phyloP scores from a whole-genome alignment of 805 yeast genomes.

The Hemisphaericaspora nanyangensis region DNA sequence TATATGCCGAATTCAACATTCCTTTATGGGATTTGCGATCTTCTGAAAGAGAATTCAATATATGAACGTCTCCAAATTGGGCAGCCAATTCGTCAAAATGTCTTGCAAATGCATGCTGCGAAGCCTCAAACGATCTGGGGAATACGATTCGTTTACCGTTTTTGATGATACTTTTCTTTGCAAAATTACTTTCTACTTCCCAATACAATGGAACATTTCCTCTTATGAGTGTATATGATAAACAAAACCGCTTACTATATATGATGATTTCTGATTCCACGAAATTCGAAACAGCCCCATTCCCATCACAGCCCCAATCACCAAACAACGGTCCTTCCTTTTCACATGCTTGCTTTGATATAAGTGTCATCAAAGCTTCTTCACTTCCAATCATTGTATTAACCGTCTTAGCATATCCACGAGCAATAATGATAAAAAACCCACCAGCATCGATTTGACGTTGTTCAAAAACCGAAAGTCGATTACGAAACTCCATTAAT shows the following conservation, averaged over 20 bases:
- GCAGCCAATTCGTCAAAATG: conserved; percentile 46
- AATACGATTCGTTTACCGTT: conserved; percentile 41
- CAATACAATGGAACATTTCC: conserved; percentile 57
- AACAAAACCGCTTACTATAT: conserved; percentile 37
- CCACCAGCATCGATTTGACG: conserved; percentile 42
- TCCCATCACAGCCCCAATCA: conserved; percentile 56
- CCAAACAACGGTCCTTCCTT: conserved; percentile 51
- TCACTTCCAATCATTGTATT: conserved; percentile 29
- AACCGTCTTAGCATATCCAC: conserved; percentile 51
- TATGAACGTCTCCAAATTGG: conserved; percentile 48
- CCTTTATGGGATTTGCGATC: conserved; percentile 41
- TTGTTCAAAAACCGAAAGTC: conserved; percentile 40
- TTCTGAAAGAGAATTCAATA: conserved; percentile 46
- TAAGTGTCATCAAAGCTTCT: conserved; percentile 43
- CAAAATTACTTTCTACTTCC: conserved; percentile 42
- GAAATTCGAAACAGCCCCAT: conserved; percentile 49
- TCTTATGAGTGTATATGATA: conserved; percentile 43
- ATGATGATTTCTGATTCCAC: conserved; percentile 51
- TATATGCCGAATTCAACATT: conserved; percentile 39
- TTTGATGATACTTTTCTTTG: conserved; percentile 29
- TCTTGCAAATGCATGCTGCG: conserved; percentile 47
- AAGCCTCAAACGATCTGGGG: conserved; percentile 51
- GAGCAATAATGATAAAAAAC: conserved; percentile 43
- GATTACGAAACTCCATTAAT: conserved; percentile 42
- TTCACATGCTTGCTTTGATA: conserved; percentile 48